Base-by-base conservation (phyloP, 257 asterid species). In the Apocynum venetum region DNA sequence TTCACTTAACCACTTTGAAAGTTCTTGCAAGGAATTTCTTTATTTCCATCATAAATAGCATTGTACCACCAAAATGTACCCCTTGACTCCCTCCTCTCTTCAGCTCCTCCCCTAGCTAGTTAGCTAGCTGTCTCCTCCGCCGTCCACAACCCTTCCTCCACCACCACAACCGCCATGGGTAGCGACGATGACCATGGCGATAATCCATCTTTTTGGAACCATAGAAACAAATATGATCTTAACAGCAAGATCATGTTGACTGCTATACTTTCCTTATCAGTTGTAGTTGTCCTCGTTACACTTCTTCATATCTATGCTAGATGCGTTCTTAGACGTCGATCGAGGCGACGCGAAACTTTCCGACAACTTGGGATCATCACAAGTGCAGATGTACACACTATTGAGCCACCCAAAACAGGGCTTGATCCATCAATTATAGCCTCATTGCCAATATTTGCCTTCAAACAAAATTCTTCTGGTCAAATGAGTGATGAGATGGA, bases 271-370 rank as follows among this genome's bases (percentile, higher is more conserved):
- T 91, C 97, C 0, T 75, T 95, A 78, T 85, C 97, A 2, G 41
- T 86, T 8, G 94, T 95, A 3, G 88, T 91, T 12, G 8, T 91
- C 6, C 68, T 93, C 20, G 92, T 93, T 67, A 73, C 87, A 0
- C 14, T 90, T 49, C 96, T 94, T 66, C 98, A 94, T 60, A 31
- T 94, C 31, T 94, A 94, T 74, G 94, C 97, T 2, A 73, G 95
- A 41, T 90, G 78, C 67, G 4, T 88, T 17, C 89, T 94, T 65
- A 89, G 93, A 15, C 97, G 97, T 51, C 97, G 86, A 46, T 87
- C 92, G 15, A 89, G 93, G 31, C 93, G 89, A 2, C 83, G 86
- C 52, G 89, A 84, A 0, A 83, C 85, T 48, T 81, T 89, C 63
- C 85, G 78, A 1, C 84, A 76, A 12, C 76, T 91, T 15, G 82